Conservation (phyloP, 2,329 filamentous ascomycete genomes). For the Monilinia laxa region DNA sequence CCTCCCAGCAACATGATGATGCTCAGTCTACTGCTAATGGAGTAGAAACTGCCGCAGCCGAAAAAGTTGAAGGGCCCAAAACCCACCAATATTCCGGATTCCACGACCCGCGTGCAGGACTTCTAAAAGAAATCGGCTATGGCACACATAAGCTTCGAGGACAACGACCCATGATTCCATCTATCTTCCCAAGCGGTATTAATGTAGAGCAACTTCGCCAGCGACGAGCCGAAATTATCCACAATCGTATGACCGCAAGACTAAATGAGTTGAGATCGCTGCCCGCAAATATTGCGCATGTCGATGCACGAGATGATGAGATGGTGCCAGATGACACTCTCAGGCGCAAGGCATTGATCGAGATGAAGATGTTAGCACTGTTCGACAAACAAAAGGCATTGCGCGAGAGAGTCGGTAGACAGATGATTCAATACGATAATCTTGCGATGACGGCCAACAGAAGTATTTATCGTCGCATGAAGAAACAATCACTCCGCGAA, state of each 20-base stretch:
- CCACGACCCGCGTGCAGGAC: constrained; percentile 63
- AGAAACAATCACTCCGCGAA: constrained; percentile 95
- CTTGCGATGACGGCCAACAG: constrained; percentile 96
- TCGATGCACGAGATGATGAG: constrained; percentile 73
- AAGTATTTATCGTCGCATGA: constrained; percentile 84
- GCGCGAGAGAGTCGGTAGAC: constrained; percentile 81
- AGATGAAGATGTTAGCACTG: constrained; percentile 89
- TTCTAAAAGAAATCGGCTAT: constrained; percentile 64
- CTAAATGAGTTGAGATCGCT: constrained; percentile 81
- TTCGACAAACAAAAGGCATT: constrained; percentile 84
- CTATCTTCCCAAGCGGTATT: constrained; percentile 83
- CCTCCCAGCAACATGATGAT: constrained; percentile 34
- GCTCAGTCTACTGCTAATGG: constrained; percentile 44
- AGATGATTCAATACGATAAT: constrained; percentile 95
- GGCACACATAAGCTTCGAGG: constrained; percentile 73
- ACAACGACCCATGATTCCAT: constrained; percentile 78
- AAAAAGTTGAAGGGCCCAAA: constrained; percentile 40
- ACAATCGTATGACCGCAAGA: constrained; percentile 84
- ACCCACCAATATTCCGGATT: constrained; percentile 59
- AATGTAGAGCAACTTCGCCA: constrained; percentile 83
- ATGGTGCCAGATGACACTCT: constrained; percentile 74
- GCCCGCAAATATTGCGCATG: constrained; percentile 81
- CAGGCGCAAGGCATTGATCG: constrained; percentile 88
- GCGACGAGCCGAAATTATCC: constrained; percentile 83
- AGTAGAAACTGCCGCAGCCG: constrained; percentile 38